Percentiles rank a stretch among this genome's conserved stretches.
phyloP scores from a whole-genome alignment of 257 asterid genomes.

The Scutellaria baicalensis region DNA sequence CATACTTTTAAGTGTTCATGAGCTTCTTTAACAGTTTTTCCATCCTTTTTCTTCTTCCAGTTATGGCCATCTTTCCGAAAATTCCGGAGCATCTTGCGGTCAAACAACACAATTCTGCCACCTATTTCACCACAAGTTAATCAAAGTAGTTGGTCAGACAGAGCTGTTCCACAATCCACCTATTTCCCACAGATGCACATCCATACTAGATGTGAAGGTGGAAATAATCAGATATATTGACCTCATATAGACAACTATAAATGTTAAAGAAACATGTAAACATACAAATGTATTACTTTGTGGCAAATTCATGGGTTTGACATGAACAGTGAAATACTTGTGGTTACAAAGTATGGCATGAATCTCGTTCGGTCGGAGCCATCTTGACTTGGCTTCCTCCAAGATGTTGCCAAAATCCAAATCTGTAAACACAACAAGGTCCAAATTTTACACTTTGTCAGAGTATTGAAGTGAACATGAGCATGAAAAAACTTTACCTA shows the following conservation, averaged over 20 bases:
- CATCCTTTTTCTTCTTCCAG: slow-evolving; percentile 98
- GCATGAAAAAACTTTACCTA: not conserved
- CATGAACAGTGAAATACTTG: slow-evolving; percentile 62
- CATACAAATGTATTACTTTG: slow-evolving; percentile 46
- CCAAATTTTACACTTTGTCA: not conserved
- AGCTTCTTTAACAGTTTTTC: slow-evolving; percentile 97
- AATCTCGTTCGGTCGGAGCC: slow-evolving; percentile 97
- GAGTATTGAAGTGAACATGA: not conserved
- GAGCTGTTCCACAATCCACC: slow-evolving; percentile 1
- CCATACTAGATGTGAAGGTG: not conserved
- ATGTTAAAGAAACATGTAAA: slow-evolving; percentile 2
- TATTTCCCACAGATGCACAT: not conserved
- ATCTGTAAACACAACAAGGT: slow-evolving; percentile 44
- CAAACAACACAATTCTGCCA: slow-evolving; percentile 83
- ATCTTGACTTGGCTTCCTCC: slow-evolving; percentile 82
- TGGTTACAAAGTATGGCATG: slow-evolving; percentile 81
- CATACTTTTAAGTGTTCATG: slow-evolving; percentile 94
- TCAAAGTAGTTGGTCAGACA: slow-evolving; percentile 15
- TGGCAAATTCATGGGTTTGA: slow-evolving; percentile 88
- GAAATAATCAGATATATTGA: not conserved
- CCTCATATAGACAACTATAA: not conserved
- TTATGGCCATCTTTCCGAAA: slow-evolving; percentile 94
- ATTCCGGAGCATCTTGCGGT: slow-evolving; percentile 96
- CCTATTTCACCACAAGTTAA: slow-evolving; percentile 38
- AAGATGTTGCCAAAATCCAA: slow-evolving; percentile 56